phyloP scores from a whole-genome alignment of 169 alveolate genomes.

The Besnoitia besnoiti region DNA sequence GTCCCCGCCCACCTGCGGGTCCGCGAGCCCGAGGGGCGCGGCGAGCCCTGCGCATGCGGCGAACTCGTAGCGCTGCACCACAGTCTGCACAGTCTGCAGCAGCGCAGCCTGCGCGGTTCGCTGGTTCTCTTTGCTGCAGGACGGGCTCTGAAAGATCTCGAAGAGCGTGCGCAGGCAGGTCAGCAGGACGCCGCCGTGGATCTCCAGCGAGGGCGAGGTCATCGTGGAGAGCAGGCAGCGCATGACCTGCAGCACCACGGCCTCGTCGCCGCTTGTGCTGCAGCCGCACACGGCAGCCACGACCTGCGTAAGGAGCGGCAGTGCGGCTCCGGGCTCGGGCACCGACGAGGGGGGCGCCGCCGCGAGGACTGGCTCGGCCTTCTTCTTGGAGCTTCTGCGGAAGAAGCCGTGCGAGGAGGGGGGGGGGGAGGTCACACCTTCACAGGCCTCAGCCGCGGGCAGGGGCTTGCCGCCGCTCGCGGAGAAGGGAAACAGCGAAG shows the following conservation, averaged over 20 bases:
- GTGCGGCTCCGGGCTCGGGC: too few relatives aligned
- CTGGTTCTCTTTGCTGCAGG: neutral
- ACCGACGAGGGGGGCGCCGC: neutral
- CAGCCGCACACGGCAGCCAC: neutral
- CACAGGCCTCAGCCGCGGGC: neutral
- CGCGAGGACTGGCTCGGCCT: too few relatives aligned
- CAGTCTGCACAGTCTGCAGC: constrained; percentile 41
- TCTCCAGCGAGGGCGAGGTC: constrained; percentile 35
- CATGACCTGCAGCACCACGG: constrained; percentile 54
- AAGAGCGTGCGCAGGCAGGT: constrained; percentile 26
- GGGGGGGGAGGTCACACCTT: neutral
- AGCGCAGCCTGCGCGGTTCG: constrained; percentile 64
- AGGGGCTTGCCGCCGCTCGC: neutral
- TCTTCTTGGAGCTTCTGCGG: too few relatives aligned
- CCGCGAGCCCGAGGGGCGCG: neutral
- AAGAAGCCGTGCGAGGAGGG: neutral
- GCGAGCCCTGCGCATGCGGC: neutral
- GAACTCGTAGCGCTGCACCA: constrained; percentile 24
- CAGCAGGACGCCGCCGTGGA: constrained; percentile 55
- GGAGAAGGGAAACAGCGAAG: neutral
- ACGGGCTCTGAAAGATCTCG: neutral
- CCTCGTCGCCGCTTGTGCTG: constrained; percentile 26
- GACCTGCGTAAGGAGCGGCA: neutral
- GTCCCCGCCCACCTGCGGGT: neutral
- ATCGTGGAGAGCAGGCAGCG: constrained; percentile 64